These are phyloP conservation scores for Vitis rupestris DNA, from an alignment of 164 flowering plant species.

Conservation along the genomic window DNA sequence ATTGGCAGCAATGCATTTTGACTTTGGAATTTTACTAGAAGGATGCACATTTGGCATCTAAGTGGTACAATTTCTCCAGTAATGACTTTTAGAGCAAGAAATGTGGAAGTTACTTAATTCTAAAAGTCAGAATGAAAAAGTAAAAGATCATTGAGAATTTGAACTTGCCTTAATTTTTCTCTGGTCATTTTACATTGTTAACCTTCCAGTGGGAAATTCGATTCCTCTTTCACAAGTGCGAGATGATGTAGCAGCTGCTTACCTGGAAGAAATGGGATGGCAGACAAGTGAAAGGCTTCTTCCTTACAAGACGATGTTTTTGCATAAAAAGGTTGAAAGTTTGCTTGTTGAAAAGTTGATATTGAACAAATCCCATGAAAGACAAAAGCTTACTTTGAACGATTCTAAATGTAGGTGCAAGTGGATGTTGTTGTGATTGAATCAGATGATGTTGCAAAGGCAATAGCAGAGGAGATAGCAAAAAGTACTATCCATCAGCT, in stretches of 20 bases:
- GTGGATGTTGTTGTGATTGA: slow-evolving; percentile 61
- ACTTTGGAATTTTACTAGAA: neutral
- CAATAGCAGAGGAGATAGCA: slow-evolving; percentile 54
- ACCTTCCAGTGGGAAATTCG: slow-evolving; percentile 65
- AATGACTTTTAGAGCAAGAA: too few species aligned
- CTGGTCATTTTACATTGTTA: slow-evolving; percentile 4
- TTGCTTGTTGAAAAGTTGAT: neutral
- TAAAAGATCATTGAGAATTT: neutral
- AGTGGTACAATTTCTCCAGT: neutral
- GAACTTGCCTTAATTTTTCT: neutral
- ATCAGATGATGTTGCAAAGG: slow-evolving; percentile 67
- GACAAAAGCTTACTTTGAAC: slow-evolving; percentile 7
- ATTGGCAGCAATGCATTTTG: neutral
- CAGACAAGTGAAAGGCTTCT: slow-evolving; percentile 54
- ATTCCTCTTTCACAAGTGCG: slow-evolving; percentile 69
- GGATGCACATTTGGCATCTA: neutral
- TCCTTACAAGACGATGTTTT: slow-evolving; percentile 57
- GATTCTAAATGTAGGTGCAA: slow-evolving; percentile 45
- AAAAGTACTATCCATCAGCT: slow-evolving; percentile 43
- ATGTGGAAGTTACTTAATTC: neutral
- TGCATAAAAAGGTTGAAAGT: slow-evolving; percentile 48
- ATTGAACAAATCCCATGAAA: neutral
- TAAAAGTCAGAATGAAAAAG: neutral
- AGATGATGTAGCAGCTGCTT: slow-evolving; percentile 68
- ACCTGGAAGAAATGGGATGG: slow-evolving; percentile 63